Conservation (phyloP, 495 filamentous ascomycete genomes). For the Daldinia loculata region DNA sequence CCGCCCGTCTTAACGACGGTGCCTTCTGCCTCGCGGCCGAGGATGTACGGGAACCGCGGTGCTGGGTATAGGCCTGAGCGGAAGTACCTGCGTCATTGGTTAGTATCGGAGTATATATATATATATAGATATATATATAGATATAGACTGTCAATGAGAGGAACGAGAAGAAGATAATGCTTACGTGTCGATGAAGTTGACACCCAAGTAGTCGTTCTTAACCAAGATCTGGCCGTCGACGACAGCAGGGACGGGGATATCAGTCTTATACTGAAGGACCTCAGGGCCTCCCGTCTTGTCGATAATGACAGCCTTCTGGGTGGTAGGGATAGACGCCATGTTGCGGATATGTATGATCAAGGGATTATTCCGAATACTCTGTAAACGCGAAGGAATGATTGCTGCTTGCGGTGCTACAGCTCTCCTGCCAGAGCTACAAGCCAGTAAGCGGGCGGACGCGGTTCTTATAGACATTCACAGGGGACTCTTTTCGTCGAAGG, state of each 20-base stretch:
- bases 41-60: constrained; percentile 74
- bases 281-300: constrained; percentile 80
- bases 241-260: constrained; percentile 78
- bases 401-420: neutral
- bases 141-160: neutral
- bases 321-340: constrained; percentile 58
- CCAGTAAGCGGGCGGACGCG: constrained; percentile 23
- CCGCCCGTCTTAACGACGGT: constrained; percentile 50
- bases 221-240: constrained; percentile 79
- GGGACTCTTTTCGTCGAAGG: neutral
- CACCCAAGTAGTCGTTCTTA: constrained; percentile 82
- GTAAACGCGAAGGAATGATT: constrained; percentile 13
- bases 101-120: neutral
- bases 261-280: constrained; percentile 76
- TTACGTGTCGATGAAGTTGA: constrained; percentile 89
- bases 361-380: constrained; percentile 11
- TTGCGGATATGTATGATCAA: constrained; percentile 14
- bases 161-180: constrained; percentile 14
- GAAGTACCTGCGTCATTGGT: constrained; percentile 69
- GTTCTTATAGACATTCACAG: constrained; percentile 33
- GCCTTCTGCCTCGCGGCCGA: constrained; percentile 81
- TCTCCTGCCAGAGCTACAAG: constrained; percentile 20
- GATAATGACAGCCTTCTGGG: constrained; percentile 80
- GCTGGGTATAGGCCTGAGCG: constrained; percentile 85
- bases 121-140: neutral